Percentiles rank a stretch among this genome's conserved stretches.
phyloP scores from a whole-genome alignment of 2,329 filamentous ascomycete genomes.

The Hymenoscyphus fructigenus region DNA sequence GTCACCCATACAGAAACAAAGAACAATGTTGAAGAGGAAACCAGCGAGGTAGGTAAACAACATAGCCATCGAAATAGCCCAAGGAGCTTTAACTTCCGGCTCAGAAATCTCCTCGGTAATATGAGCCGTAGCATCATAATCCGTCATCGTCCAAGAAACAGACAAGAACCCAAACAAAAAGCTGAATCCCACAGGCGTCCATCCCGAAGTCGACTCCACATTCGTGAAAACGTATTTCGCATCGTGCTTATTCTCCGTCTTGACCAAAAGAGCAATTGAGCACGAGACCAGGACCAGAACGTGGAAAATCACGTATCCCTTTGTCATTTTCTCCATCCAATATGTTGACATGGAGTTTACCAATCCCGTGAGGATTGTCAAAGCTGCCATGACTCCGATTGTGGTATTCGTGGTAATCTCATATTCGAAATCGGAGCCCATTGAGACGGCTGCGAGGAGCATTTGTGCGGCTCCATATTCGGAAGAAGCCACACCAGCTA shows the following conservation, averaged over 20 bases:
- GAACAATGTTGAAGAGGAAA: conserved; percentile 58
- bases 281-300: conserved; percentile 51
- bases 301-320: conserved; percentile 57
- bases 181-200: conserved; percentile 53
- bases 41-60: conserved; percentile 55
- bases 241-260: conserved; percentile 50
- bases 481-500: conserved; percentile 51
- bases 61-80: conserved; percentile 56
- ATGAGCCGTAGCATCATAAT: conserved; percentile 46
- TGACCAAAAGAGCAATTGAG: conserved; percentile 50
- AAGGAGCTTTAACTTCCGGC: conserved; percentile 52
- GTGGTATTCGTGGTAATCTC: conserved; percentile 47
- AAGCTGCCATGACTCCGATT: conserved; percentile 54
- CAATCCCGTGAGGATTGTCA: conserved; percentile 50
- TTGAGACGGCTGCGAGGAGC: conserved; percentile 54
- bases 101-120: conserved; percentile 53
- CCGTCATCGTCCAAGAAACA: conserved; percentile 61
- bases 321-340: conserved; percentile 59
- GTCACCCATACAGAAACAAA: conserved; percentile 57
- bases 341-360: conserved; percentile 57
- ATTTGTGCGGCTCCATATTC: conserved; percentile 58
- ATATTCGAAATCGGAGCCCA: conserved; percentile 48
- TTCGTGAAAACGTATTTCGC: conserved; percentile 56
- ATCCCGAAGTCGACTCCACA: conserved; percentile 51
- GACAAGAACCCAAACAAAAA: conserved; percentile 62